Evolutionary conservation across 352 stramenopile genomes (phyloP).

Genomic region (Phytophthora tentaculata): DNA sequence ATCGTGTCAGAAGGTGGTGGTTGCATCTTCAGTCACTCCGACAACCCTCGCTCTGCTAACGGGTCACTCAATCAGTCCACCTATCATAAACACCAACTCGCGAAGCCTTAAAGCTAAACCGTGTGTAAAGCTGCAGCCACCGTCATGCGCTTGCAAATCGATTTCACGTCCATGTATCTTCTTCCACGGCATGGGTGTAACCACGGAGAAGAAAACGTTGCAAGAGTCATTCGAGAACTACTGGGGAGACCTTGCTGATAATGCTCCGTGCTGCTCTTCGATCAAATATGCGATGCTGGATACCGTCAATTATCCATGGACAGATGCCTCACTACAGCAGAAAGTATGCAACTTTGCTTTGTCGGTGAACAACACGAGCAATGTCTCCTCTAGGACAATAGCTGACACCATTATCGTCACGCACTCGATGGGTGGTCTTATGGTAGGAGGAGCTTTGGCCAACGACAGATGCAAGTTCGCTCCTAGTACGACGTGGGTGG

Average conservation of each 20-base stretch:
- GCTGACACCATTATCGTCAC: background rate
- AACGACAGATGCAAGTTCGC: background rate
- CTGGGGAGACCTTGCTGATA: background rate
- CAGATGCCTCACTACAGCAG: conserved; percentile 4
- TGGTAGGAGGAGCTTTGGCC: background rate
- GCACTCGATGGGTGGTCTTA: conserved; percentile 4
- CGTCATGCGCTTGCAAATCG: conserved; percentile 7
- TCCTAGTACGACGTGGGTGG: background rate
- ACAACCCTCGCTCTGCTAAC: background rate
- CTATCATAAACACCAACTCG: background rate
- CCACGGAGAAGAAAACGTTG: background rate
- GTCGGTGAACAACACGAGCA: conserved; percentile 4
- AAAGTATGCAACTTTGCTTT: conserved; percentile 1
- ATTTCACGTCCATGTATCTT: conserved; percentile 6
- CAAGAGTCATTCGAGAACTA: background rate
- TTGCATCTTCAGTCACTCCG: background rate
- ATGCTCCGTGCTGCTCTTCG: conserved; percentile 4
- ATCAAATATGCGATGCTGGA: conserved; percentile 1
- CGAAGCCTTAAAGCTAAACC: background rate
- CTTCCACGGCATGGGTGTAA: background rate
- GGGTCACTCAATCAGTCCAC: background rate
- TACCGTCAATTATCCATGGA: conserved; percentile 2
- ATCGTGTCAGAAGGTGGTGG: background rate
- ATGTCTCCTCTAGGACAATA: conserved; percentile 3
- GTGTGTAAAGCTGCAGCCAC: background rate